phyloP scores from a whole-genome alignment of 345 rosid genomes.

The Salix viminalis region DNA sequence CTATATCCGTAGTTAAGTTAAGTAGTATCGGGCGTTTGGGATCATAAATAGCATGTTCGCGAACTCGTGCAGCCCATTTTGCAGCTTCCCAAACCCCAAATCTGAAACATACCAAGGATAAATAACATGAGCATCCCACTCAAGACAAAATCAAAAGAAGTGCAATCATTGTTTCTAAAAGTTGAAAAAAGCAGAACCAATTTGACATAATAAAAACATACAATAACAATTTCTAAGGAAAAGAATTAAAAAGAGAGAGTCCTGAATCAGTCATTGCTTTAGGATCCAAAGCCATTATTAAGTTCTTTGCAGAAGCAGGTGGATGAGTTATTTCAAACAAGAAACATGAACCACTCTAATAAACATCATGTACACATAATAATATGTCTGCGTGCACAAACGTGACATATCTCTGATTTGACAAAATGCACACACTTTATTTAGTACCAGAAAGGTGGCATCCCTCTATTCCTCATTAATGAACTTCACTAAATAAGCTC shows the following conservation, averaged over 20 bases:
- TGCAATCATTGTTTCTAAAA: neutral
- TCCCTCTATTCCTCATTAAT: neutral
- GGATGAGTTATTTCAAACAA: neutral
- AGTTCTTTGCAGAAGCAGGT: too few relatives aligned
- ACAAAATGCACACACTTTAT: neutral
- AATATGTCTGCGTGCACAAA: neutral
- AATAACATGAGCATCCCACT: neutral
- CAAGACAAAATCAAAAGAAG: neutral
- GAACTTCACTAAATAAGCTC: neutral
- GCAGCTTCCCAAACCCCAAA: conserved; percentile 98
- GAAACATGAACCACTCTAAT: neutral
- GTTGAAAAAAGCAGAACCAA: neutral
- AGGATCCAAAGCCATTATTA: neutral
- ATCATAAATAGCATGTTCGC: conserved; percentile 60
- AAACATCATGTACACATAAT: neutral
- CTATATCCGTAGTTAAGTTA: conserved; percentile 67
- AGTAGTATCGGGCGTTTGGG: conserved; percentile 66
- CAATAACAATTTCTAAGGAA: neutral
- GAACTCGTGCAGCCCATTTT: conserved; percentile 82
- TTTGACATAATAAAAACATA: neutral
- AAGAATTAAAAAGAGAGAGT: neutral
- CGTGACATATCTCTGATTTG: neutral
- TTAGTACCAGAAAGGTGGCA: neutral
- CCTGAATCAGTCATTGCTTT: neutral
- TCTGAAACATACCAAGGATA: conserved; percentile 26